Evolutionary conservation across 345 rosid species (phyloP).

Genomic region (Eutrema yunnanense): DNA sequence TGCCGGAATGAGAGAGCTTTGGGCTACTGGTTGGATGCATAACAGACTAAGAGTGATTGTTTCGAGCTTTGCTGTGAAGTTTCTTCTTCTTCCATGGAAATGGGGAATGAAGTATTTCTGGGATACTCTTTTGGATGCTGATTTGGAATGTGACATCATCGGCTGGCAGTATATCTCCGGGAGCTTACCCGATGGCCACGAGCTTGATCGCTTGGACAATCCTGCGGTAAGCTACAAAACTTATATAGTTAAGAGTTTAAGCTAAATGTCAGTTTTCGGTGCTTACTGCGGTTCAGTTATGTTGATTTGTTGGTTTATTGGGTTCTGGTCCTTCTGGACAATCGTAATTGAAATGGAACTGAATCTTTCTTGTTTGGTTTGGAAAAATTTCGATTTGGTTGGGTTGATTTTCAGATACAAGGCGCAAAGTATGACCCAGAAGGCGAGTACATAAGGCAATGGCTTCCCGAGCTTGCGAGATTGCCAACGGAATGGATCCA

Average conservation of each 20-base stretch:
- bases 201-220: constrained; percentile 79
- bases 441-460: constrained; percentile 80
- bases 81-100: constrained; percentile 89
- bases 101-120: constrained; percentile 99
- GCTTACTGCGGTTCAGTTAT: too few relatives aligned
- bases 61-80: constrained; percentile 81
- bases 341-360: too few relatives aligned
- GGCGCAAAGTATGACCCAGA: constrained; percentile 74
- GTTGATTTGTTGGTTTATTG: not conserved
- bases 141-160: constrained; percentile 78
- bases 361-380: not conserved
- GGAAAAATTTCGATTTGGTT: too few relatives aligned
- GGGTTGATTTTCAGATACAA: constrained; percentile 46
- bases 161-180: constrained; percentile 98
- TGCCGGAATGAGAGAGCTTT: constrained; percentile 98
- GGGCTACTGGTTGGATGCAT: constrained; percentile 98
- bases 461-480: constrained; percentile 94
- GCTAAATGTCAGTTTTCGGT: too few relatives aligned
- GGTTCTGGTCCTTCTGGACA: too few relatives aligned
- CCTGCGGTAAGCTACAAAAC: constrained; percentile 54
- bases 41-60: constrained; percentile 83
- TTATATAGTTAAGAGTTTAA: not conserved
- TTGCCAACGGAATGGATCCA: constrained; percentile 91
- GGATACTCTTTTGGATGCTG: constrained; percentile 94
- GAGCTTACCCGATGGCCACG: constrained; percentile 93